phyloP scores from a whole-genome alignment of 495 filamentous ascomycete genomes.

The Letharia lupina region DNA sequence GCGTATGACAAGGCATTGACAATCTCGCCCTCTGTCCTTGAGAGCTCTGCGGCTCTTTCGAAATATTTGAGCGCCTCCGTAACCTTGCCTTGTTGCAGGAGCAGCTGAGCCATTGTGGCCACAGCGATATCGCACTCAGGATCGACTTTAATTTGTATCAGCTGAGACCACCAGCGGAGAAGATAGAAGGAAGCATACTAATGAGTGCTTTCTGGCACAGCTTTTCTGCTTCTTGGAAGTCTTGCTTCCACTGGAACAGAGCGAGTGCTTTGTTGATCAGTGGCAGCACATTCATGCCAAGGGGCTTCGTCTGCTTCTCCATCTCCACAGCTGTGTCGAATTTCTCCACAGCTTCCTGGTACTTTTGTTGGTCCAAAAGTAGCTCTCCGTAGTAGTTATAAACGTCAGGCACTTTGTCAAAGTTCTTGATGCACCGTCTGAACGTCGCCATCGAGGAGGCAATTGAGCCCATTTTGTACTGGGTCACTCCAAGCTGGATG shows the following conservation, averaged over 20 bases:
- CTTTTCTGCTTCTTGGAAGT: slow-evolving; percentile 89
- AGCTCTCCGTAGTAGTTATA: slow-evolving; percentile 99
- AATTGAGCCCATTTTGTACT: slow-evolving; percentile 99
- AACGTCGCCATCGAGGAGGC: slow-evolving; percentile 98
- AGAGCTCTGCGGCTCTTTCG: slow-evolving; percentile 88
- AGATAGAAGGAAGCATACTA: slow-evolving; percentile 51
- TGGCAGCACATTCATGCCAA: slow-evolving; percentile 93
- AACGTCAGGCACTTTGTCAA: slow-evolving; percentile 89
- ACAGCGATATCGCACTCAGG: slow-evolving; percentile 98
- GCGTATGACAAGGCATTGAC: slow-evolving; percentile 95
- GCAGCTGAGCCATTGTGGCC: slow-evolving; percentile 97
- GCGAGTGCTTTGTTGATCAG: slow-evolving; percentile 98
- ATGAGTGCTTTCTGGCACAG: slow-evolving; percentile 95
- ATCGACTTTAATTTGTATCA: slow-evolving; percentile 57
- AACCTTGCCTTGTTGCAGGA: slow-evolving; percentile 95
- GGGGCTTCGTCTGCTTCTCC: slow-evolving; percentile 87
- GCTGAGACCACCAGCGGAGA: slow-evolving; percentile 4
- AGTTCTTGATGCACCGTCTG: slow-evolving; percentile 95
- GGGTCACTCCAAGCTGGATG: slow-evolving; percentile 97
- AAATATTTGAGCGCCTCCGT: slow-evolving; percentile 94
- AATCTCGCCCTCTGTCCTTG: slow-evolving; percentile 91
- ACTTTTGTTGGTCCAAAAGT: slow-evolving; percentile 95
- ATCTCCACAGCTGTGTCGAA: slow-evolving; percentile 97
- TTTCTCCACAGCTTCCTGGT: slow-evolving; percentile 90
- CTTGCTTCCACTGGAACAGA: slow-evolving; percentile 95